phyloP scores from a whole-genome alignment of 1,139 yeast species.

The Yamadazyma taylorii region DNA sequence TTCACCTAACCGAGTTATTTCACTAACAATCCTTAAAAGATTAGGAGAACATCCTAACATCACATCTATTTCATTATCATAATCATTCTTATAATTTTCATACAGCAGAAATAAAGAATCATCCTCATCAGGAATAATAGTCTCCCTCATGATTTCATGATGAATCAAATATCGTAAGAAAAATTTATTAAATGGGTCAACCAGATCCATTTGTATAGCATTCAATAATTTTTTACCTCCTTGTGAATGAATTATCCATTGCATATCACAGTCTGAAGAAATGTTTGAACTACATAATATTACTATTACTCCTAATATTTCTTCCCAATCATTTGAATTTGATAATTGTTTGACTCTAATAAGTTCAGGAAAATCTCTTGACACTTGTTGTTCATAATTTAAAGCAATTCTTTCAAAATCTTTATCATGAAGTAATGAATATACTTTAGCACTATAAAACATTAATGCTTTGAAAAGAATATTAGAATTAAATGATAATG shows the following conservation, averaged over 20 bases:
- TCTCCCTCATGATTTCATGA: slow-evolving; percentile 43
- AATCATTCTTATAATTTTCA: slow-evolving; percentile 26
- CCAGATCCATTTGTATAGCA: slow-evolving; percentile 2
- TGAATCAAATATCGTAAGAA: slow-evolving; percentile 34
- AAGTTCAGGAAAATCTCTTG: slow-evolving; percentile 25
- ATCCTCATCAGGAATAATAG: slow-evolving; percentile 19
- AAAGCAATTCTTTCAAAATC: slow-evolving; percentile 24
- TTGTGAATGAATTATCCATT: slow-evolving; percentile 35
- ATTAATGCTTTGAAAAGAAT: slow-evolving; percentile 31
- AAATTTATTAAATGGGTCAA: slow-evolving; percentile 24
- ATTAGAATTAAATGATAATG: slow-evolving; percentile 28
- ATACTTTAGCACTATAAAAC: slow-evolving; percentile 36
- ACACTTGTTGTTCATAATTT: slow-evolving; percentile 23
- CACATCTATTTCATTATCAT: slow-evolving; percentile 31
- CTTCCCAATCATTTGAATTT: slow-evolving; percentile 32
- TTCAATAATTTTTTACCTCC: slow-evolving; percentile 32
- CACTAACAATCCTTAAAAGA: slow-evolving; percentile 30
- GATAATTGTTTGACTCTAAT: slow-evolving; percentile 22
- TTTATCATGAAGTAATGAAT: slow-evolving; percentile 26
- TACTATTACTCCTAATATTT: slow-evolving; percentile 34
- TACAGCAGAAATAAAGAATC: slow-evolving; percentile 11
- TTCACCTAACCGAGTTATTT: slow-evolving; percentile 33
- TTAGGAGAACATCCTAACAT: slow-evolving; percentile 40
- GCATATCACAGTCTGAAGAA: slow-evolving; percentile 35
- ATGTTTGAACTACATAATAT: slow-evolving; percentile 40